A percentile compares a stretch with the other conserved stretches of the same genome.
phyloP scores from a whole-genome alignment of 768 basidiomycete species.

The Boletellus sp. region DNA sequence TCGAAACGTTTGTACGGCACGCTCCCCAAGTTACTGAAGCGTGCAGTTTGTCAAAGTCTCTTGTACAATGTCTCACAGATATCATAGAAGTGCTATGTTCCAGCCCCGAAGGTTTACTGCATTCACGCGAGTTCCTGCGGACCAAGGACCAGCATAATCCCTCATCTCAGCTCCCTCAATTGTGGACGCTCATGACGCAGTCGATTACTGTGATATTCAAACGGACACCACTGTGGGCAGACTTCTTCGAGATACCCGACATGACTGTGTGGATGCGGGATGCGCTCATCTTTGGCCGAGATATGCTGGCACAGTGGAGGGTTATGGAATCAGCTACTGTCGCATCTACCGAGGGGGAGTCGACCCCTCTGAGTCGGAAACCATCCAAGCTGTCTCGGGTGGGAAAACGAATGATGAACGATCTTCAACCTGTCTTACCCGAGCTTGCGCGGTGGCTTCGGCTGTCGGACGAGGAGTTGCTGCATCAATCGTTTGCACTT shows the following conservation, averaged over 20 bases:
- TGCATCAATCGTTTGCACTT: conserved; percentile 85
- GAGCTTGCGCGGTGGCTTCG: conserved; percentile 87
- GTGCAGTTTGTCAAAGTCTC: conserved; percentile 80
- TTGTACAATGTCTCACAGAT: conserved; percentile 91
- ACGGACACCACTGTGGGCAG: conserved; percentile 79
- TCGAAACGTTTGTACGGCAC: conserved; percentile 60
- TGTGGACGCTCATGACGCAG: conserved; percentile 82
- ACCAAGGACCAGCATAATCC: conserved; percentile 42
- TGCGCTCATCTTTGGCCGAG: conserved; percentile 87
- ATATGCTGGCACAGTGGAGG: conserved; percentile 77
- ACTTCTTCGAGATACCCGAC: conserved; percentile 69
- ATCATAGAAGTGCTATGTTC: conserved; percentile 85
- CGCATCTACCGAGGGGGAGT: conserved; percentile 19
- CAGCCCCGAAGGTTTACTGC: conserved; percentile 65
- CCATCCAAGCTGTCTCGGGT: conserved; percentile 50
- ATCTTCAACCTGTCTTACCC: conserved; percentile 73
- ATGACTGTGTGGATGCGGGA: conserved; percentile 99
- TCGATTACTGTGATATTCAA: conserved; percentile 83
- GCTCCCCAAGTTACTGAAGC: conserved; percentile 75
- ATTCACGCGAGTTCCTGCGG: conserved; percentile 49
- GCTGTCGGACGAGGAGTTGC: conserved; percentile 85
- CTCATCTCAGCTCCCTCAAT: conserved; percentile 52
- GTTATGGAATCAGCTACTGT: conserved; percentile 66
- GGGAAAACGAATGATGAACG: conserved; percentile 71
- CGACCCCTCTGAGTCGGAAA: conserved; percentile 24